phyloP scores from a whole-genome alignment of 768 basidiomycete species.

The Rhodotorula taiwanensis region DNA sequence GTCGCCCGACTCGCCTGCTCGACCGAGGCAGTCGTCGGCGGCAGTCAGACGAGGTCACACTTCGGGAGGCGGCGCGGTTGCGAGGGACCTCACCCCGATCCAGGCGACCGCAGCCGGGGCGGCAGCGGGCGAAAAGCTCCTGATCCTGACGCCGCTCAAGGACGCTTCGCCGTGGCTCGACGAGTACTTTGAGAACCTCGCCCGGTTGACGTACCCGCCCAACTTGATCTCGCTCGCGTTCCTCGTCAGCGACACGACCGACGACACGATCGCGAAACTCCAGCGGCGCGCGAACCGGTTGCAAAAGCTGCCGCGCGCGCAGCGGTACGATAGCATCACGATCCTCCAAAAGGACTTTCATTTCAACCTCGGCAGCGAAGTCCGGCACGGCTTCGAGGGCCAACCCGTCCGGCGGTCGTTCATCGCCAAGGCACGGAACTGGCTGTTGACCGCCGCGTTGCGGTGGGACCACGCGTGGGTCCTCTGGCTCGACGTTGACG shows the following conservation, averaged over 20 bases:
- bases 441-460: conserved; percentile 3
- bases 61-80: neutral
- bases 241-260: conserved; percentile 25
- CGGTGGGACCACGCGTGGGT: conserved; percentile 18
- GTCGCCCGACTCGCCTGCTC: no score
- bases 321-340: conserved; percentile 15
- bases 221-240: conserved; percentile 28
- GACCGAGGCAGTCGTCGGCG: neutral
- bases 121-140: conserved; percentile 1
- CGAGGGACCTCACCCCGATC: conserved; percentile 11
- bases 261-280: conserved; percentile 15
- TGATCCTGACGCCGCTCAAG: conserved; percentile 28
- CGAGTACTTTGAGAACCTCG: conserved; percentile 26
- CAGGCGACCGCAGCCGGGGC: conserved; percentile 1
- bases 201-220: conserved; percentile 2
- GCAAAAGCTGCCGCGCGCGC: neutral
- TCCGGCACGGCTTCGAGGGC: conserved; percentile 20
- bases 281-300: neutral
- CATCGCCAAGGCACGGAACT: conserved; percentile 25
- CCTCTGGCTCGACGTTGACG: conserved; percentile 30
- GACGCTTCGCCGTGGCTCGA: conserved; percentile 15
- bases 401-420: conserved; percentile 22
- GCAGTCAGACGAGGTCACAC: neutral
- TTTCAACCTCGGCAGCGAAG: conserved; percentile 11
- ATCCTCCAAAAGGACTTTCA: conserved; percentile 22